Evolutionary conservation across 306 rosid genomes (phyloP).

Genomic region (Lagenaria siceraria): DNA sequence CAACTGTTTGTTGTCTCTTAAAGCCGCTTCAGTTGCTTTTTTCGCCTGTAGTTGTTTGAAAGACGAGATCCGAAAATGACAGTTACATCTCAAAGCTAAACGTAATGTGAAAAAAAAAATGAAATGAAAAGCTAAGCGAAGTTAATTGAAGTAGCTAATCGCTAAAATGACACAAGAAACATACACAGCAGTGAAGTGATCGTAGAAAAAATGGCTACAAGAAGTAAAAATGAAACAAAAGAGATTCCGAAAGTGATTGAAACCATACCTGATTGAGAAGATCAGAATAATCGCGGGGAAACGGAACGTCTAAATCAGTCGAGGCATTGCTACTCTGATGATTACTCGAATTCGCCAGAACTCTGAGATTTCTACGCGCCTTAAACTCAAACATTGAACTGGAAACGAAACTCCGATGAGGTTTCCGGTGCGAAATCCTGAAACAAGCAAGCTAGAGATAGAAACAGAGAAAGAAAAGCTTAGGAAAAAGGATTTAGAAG

Average conservation of each 20-base stretch:
- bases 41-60: constrained; percentile 44
- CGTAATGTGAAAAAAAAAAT: neutral
- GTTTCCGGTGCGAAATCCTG: constrained; percentile 13
- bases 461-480: neutral
- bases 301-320: constrained; percentile 34
- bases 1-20: constrained; percentile 57
- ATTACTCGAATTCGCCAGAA: constrained; percentile 24
- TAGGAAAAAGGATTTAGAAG: neutral
- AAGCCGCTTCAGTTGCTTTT: constrained; percentile 62
- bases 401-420: constrained; percentile 12
- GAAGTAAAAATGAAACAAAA: neutral
- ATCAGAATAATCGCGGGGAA: constrained; percentile 65
- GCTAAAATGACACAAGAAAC: neutral
- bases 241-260: neutral
- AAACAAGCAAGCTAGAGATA: constrained; percentile 23
- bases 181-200: neutral
- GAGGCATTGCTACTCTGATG: constrained; percentile 30
- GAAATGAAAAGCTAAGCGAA: too few relatives aligned
- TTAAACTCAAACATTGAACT: constrained; percentile 6
- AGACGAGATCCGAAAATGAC: constrained; percentile 9
- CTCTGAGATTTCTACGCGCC: constrained; percentile 13
- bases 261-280: constrained; percentile 69
- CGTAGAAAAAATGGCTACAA: neutral
- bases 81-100: constrained; percentile 2
- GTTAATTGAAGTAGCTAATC: neutral